Base-by-base conservation (phyloP, 805 yeast species). In the Tetrapisispora fleetii region DNA sequence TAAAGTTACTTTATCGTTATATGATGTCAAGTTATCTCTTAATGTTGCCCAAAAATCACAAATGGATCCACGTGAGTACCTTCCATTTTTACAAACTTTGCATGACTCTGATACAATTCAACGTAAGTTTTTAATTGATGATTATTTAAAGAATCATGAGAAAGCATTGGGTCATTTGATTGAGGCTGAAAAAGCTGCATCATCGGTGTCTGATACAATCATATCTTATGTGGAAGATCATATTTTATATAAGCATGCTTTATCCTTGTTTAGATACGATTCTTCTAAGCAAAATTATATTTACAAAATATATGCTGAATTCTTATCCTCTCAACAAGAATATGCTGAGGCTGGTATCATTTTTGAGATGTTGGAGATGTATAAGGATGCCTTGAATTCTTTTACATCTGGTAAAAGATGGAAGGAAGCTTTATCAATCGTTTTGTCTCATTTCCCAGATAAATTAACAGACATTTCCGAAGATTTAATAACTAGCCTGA, bases 41-140 rank as follows among this genome's bases (percentile, higher is more conserved):
- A 74, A 77, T 13, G 81, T 93, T 50, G 99, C 99, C 0, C 98
- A 95, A 63, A 93, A 89, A 60, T 89, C 97, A 0, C 98, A 91
- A 66, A 90, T 84, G 74, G 99, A 93, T 68, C 99, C 99, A 22
- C 88, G 90, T 59, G 99, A 93, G 66, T 93, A 93, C 57, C 70
- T 93, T 46, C 96, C 99, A 46, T 93, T 93, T 65, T 73, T 93
- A 54, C 95, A 88, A 59, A 75, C 80, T 43, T 71, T 93, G 47
- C 83, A 86, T 55, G 78, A 77, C 38, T 85, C 83, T 64, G 69
- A 77, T 0, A 81, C 78, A 6, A 65, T 80, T 48, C 78, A 95
- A 51, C 79, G 81, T 54, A 75, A 77, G 59, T 90, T 86, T 60
- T 65, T 80, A 60, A 85, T 93, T 55, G 98, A 93, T 62, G 83